Evolutionary conservation across 176 grass and related monocot genomes (phyloP).

Genomic region (Dendrocalamus sinicus): DNA sequence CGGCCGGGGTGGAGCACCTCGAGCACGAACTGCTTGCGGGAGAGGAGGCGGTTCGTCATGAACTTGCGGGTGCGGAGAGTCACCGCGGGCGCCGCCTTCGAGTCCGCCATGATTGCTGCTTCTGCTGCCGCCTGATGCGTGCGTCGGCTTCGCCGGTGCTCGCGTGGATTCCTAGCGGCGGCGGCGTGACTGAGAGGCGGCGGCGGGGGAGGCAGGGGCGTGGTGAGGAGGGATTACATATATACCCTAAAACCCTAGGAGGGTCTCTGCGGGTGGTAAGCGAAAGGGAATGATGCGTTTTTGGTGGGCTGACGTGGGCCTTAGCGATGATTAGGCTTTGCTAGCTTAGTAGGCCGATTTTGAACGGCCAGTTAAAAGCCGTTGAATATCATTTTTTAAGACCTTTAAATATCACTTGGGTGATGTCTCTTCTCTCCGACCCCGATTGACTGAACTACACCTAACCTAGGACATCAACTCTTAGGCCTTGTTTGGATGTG

Average conservation of each 20-base stretch:
- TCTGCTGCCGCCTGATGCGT: constrained; percentile 17
- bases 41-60: constrained; percentile 97
- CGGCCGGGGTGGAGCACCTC: constrained; percentile 95
- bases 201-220: neutral
- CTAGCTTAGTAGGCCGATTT: neutral
- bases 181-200: neutral
- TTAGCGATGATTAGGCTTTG: neutral
- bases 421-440: no score
- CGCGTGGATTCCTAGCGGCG: neutral
- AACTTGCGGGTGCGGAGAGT: constrained; percentile 95
- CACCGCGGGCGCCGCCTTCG: constrained; percentile 62
- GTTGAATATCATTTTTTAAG: no score
- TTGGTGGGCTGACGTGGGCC: neutral
- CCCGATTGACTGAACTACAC: no score
- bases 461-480: no score
- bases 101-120: constrained; percentile 65
- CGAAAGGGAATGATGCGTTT: neutral
- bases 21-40: constrained; percentile 93
- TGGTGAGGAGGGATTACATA: neutral
- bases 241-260: constrained; percentile 44
- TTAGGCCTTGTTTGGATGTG: no score
- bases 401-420: no score
- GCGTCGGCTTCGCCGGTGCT: neutral
- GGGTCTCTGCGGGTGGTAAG: neutral
- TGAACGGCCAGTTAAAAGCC: neutral